Evolutionary conservation across 176 grass and related monocot genomes (phyloP).

Genomic region (Calamus simplicifolius): DNA sequence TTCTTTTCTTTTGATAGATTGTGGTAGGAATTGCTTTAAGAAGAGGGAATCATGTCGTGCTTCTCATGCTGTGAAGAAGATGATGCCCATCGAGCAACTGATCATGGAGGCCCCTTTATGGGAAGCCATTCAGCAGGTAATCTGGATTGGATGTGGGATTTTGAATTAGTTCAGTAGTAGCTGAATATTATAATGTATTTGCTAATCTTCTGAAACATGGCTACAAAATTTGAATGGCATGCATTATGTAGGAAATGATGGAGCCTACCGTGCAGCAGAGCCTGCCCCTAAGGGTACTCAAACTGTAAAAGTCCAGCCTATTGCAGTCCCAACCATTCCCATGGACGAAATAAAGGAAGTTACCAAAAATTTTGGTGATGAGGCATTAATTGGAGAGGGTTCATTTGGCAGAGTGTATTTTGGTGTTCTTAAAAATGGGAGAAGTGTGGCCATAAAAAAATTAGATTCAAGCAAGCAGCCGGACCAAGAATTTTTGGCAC

Average conservation of each 20-base stretch:
- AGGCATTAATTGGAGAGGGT: conserved; percentile 76
- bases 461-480: conserved; percentile 83
- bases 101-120: too few relatives aligned
- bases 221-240: conserved; percentile 2
- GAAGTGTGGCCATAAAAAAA: conserved; percentile 55
- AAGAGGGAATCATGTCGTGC: too few relatives aligned
- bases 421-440: conserved; percentile 66
- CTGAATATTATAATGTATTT: too few relatives aligned
- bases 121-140: too few relatives aligned
- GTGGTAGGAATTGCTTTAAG: too few relatives aligned
- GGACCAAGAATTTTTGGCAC: conserved; percentile 72
- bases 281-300: conserved; percentile 53
- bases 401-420: conserved; percentile 83
- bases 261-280: conserved; percentile 39
- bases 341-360: conserved; percentile 75
- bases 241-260: conserved; percentile 39
- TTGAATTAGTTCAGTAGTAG: too few relatives aligned
- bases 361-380: conserved; percentile 71
- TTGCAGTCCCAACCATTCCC: conserved; percentile 54
- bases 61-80: too few relatives aligned
- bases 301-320: conserved; percentile 63
- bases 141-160: too few relatives aligned
- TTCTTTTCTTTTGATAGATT: too few relatives aligned
- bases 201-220: too few relatives aligned
- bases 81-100: too few relatives aligned